These are phyloP conservation scores for Pythium utonaiense DNA, from an alignment of 352 stramenopile species.

Conservation along the genomic window DNA sequence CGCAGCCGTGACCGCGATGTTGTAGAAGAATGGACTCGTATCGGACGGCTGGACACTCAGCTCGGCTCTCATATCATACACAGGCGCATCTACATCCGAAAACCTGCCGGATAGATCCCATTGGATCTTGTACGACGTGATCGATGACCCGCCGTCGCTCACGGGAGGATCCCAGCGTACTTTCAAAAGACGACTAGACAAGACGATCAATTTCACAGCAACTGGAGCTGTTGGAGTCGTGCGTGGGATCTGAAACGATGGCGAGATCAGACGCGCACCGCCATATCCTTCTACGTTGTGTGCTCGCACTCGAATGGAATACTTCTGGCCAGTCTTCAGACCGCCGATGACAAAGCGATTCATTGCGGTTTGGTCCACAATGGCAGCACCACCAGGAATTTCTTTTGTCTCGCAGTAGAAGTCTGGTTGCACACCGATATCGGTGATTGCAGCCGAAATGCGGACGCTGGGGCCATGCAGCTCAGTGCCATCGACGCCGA, in stretches of 20 bases:
- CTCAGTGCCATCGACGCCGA: constrained; percentile 89
- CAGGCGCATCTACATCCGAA: constrained; percentile 61
- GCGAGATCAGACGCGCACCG: constrained; percentile 38
- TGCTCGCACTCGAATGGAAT: constrained; percentile 58
- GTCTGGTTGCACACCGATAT: constrained; percentile 61
- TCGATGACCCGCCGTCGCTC: constrained; percentile 59
- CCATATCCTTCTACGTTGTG: constrained; percentile 65
- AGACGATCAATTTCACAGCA: constrained; percentile 40
- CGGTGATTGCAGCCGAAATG: constrained; percentile 69
- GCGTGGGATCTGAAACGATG: constrained; percentile 52
- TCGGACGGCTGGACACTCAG: constrained; percentile 39
- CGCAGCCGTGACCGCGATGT: constrained; percentile 72
- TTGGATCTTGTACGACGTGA: constrained; percentile 91
- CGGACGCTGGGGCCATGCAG: constrained; percentile 89
- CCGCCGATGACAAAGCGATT: constrained; percentile 38
- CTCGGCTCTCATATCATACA: constrained; percentile 54
- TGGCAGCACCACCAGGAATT: constrained; percentile 25
- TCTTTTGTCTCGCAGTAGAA: constrained; percentile 74
- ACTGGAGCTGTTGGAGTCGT: constrained; percentile 36
- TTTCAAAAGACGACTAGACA: constrained; percentile 78
- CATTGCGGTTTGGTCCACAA: constrained; percentile 30
- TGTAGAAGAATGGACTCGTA: constrained; percentile 85
- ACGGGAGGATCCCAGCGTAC: constrained; percentile 60
- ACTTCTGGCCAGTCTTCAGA: constrained; percentile 53
- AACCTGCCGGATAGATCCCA: constrained; percentile 87